Evolutionary conservation across 2,329 filamentous ascomycete genomes (phyloP).

Genomic region (Emmonsiellopsis sp.): DNA sequence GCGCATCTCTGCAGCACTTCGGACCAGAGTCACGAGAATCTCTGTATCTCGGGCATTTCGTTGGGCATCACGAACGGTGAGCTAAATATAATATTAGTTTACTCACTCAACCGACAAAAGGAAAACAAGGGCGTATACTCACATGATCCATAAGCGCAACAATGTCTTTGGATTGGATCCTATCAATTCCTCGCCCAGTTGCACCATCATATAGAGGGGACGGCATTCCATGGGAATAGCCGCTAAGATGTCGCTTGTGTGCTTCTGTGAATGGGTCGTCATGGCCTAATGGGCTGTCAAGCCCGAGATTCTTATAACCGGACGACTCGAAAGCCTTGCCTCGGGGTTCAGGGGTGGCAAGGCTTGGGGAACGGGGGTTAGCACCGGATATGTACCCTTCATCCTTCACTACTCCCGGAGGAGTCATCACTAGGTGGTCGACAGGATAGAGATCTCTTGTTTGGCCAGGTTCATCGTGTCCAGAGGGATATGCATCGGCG

Average conservation of each 20-base stretch:
- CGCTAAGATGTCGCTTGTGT: constrained; percentile 61
- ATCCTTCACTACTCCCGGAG: constrained; percentile 55
- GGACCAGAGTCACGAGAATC: constrained; percentile 86
- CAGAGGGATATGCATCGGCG: constrained; percentile 5
- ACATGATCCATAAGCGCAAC: constrained; percentile 95
- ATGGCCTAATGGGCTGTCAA: constrained; percentile 38
- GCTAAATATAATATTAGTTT: constrained; percentile 36
- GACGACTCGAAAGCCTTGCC: constrained; percentile 43
- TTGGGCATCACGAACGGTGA: constrained; percentile 94
- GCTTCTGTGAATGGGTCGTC: constrained; percentile 59
- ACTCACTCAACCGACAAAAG: constrained; percentile 14
- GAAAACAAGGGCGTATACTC: constrained; percentile 27
- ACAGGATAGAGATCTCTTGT: constrained; percentile 24
- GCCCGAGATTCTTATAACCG: constrained; percentile 42
- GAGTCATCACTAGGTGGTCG: constrained; percentile 38
- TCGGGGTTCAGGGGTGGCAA: constrained; percentile 37
- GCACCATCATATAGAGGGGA: constrained; percentile 86
- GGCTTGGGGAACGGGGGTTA: constrained; percentile 45
- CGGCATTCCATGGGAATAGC: constrained; percentile 82
- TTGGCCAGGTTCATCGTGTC: constrained; percentile 23
- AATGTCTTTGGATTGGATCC: constrained; percentile 93
- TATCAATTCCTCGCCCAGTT: constrained; percentile 77
- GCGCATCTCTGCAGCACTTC: constrained; percentile 92
- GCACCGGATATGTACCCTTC: constrained; percentile 86
- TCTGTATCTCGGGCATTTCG: constrained; percentile 93